Conservation (phyloP, 2,329 filamentous ascomycete genomes). For the Cercospora citrullina region DNA sequence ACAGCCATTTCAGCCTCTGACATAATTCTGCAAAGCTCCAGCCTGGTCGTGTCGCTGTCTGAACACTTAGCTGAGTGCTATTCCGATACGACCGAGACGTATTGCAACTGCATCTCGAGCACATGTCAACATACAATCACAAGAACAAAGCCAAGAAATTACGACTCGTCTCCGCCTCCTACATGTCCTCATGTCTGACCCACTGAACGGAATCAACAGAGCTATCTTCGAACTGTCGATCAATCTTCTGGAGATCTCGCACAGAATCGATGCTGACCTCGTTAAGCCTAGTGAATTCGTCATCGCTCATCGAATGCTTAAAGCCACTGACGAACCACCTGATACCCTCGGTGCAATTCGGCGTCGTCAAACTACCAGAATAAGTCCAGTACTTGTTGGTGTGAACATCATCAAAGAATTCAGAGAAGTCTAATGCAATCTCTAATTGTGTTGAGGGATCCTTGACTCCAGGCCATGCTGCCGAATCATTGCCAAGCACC, state of each 20-base stretch:
- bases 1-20: background rate
- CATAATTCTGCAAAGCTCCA: background rate
- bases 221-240: background rate
- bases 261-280: background rate
- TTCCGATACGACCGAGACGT: background rate
- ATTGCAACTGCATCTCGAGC: background rate
- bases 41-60: background rate
- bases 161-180: background rate
- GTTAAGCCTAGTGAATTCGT: background rate
- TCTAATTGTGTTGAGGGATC: background rate
- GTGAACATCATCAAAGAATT: background rate
- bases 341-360: slow-evolving; percentile 50
- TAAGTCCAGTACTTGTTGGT: slow-evolving; percentile 45
- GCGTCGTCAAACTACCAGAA: slow-evolving; percentile 50
- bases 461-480: background rate
- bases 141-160: background rate
- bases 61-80: background rate
- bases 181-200: background rate
- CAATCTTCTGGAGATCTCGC: background rate
- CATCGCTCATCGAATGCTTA: background rate
- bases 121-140: background rate
- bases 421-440: background rate
- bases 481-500: background rate
- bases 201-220: background rate
- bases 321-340: slow-evolving; percentile 44